These are phyloP conservation scores for Grifola frondosa DNA, from an alignment of 1,284 basidiomycete genomes.

Conservation along the genomic window DNA sequence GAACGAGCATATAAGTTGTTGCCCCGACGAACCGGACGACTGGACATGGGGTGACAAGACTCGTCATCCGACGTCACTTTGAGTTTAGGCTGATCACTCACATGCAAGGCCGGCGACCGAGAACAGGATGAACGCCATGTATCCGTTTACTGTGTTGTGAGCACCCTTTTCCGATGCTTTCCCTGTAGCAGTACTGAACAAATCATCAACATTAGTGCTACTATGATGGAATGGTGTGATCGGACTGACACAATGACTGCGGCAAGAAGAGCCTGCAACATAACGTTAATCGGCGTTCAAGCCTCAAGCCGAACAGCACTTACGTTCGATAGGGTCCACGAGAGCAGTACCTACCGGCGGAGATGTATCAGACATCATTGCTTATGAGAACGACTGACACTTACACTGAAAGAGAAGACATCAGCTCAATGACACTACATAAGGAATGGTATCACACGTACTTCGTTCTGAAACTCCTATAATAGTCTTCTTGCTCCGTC, in stretches of 20 bases:
- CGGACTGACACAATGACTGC: constrained; percentile 63
- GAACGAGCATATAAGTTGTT: constrained; percentile 74
- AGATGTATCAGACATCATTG: constrained; percentile 12
- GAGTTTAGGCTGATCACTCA: constrained; percentile 41
- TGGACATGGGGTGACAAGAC: constrained; percentile 29
- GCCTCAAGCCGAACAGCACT: constrained; percentile 31
- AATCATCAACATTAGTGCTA: constrained; percentile 17
- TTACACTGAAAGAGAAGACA: constrained; percentile 20
- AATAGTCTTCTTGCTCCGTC: constrained; percentile 87
- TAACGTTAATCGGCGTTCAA: too few relatives aligned
- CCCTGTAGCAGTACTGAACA: constrained; percentile 49
- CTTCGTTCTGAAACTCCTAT: constrained; percentile 86
- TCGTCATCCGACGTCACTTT: background rate
- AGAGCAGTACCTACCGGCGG: constrained; percentile 56
- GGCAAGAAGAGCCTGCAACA: constrained; percentile 61
- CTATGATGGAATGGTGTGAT: constrained; percentile 2
- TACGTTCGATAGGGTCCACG: constrained; percentile 84
- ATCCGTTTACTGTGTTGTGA: constrained; percentile 61
- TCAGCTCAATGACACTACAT: constrained; percentile 8
- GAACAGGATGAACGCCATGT: constrained; percentile 80
- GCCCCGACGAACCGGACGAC: constrained; percentile 83
- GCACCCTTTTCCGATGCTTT: constrained; percentile 45
- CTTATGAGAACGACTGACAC: constrained; percentile 12
- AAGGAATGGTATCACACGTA: constrained; percentile 26
- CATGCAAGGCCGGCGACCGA: constrained; percentile 85